Percentiles rank a stretch among this genome's conserved stretches.
Evolutionary conservation across 306 rosid species (phyloP).

Genomic region (Cicer chorassanicum): DNA sequence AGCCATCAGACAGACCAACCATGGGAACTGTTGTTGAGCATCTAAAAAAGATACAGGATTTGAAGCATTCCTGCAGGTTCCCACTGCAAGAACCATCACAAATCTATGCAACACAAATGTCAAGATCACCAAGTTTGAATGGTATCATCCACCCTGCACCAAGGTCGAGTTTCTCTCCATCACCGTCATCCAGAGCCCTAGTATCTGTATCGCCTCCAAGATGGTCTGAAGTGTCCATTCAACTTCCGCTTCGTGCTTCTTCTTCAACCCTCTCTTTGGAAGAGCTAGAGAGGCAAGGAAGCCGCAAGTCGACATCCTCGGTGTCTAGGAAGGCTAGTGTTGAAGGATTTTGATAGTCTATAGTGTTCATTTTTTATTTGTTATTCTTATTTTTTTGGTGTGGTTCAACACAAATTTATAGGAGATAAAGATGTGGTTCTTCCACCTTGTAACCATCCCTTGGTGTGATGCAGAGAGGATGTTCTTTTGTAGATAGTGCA

Average conservation of each 20-base stretch:
- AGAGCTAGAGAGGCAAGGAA: conserved; percentile 27
- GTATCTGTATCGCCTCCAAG: conserved; percentile 29
- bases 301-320: background rate
- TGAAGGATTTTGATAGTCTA: conserved; percentile 32
- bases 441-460: conserved; percentile 29
- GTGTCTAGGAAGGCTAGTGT: conserved; percentile 28
- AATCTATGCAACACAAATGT: conserved; percentile 10
- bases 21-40: conserved; percentile 22
- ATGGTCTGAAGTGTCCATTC: conserved; percentile 23
- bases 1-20: conserved; percentile 30
- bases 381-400: conserved; percentile 14
- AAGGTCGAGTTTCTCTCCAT: conserved; percentile 17
- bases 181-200: background rate
- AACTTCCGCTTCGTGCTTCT: conserved; percentile 10
- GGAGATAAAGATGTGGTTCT: conserved; percentile 31
- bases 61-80: conserved; percentile 22
- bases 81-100: conserved; percentile 25
- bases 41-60: conserved; percentile 32
- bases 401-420: conserved; percentile 26
- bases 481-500: conserved; percentile 35
- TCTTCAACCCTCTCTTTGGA: conserved; percentile 14
- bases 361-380: conserved; percentile 26
- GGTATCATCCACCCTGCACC: conserved; percentile 21
- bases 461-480: conserved; percentile 26
- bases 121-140: conserved; percentile 29